Percentiles rank a stretch among this genome's conserved stretches.
These are phyloP conservation scores for Emmonsiellopsis sp. DNA, from an alignment of 2,329 filamentous ascomycete species.

Conservation along the genomic window DNA sequence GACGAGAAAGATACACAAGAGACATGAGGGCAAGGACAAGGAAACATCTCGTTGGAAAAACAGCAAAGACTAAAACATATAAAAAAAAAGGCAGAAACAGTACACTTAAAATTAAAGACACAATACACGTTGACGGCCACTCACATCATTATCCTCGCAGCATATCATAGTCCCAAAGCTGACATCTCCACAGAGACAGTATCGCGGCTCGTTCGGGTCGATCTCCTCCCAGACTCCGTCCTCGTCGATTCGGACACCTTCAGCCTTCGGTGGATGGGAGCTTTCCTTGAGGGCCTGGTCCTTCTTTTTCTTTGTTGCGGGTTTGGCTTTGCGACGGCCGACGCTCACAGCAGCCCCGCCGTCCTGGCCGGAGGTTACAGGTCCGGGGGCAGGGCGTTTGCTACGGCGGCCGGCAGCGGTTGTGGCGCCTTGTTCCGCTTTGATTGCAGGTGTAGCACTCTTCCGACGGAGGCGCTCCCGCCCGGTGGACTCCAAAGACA, in stretches of 20 bases:
- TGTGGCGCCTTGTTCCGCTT: conserved; percentile 28
- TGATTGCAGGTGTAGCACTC: conserved; percentile 32
- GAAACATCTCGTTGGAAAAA: background rate
- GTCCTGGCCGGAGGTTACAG: conserved; percentile 48
- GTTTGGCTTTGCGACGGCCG: conserved; percentile 49
- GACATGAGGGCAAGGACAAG: background rate
- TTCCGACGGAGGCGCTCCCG: conserved; percentile 31
- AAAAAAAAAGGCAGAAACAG: conserved; percentile 8
- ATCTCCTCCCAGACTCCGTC: conserved; percentile 43
- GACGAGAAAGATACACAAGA: no score
- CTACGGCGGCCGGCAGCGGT: conserved; percentile 36
- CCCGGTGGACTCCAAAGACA: conserved; percentile 6
- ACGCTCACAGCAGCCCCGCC: conserved; percentile 55
- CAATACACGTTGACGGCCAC: conserved; percentile 10
- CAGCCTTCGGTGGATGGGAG: conserved; percentile 17
- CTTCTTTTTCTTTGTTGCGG: conserved; percentile 32
- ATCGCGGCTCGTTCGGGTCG: conserved; percentile 54
- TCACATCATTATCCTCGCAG: conserved; percentile 53
- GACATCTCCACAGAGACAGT: conserved; percentile 56
- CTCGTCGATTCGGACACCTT: conserved; percentile 37
- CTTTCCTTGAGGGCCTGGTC: conserved; percentile 29
- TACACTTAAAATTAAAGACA: conserved; percentile 15
- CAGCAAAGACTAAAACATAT: conserved; percentile 1
- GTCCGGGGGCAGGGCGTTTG: conserved; percentile 52
- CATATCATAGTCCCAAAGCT: conserved; percentile 58